Evolutionary conservation across 192 early-diverging fungal species (phyloP).

Genomic region (Cladochytrium replicatum): DNA sequence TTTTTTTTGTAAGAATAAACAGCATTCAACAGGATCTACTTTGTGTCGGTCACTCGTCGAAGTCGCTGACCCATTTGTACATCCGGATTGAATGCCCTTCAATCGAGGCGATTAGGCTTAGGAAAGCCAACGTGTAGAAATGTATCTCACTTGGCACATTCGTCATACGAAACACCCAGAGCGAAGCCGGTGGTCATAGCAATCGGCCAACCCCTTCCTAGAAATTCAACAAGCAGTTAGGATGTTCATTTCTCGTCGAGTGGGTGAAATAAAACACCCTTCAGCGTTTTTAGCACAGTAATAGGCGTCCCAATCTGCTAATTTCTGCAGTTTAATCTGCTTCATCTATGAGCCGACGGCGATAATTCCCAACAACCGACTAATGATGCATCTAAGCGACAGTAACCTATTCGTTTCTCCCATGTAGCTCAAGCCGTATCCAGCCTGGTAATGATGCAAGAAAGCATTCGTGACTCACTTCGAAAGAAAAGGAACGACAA

Average conservation of each 20-base stretch:
- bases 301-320: not conserved
- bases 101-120: too few relatives aligned
- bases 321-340: not conserved
- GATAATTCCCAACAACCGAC: too few relatives aligned
- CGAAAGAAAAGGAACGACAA: constrained; percentile 76
- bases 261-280: not conserved
- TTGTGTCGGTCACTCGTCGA: too few relatives aligned
- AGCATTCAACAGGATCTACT: too few relatives aligned
- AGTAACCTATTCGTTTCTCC: too few relatives aligned
- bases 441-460: too few relatives aligned
- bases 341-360: not conserved
- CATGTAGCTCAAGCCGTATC: too few relatives aligned
- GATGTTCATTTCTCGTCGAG: not conserved
- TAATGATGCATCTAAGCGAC: too few relatives aligned
- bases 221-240: not conserved
- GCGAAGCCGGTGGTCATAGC: constrained; percentile 73
- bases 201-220: constrained; percentile 78
- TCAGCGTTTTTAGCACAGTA: not conserved
- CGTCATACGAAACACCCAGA: constrained; percentile 69
- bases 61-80: constrained; percentile 1
- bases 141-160: constrained; percentile 39
- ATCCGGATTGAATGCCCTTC: constrained; percentile 2
- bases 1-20: too few relatives aligned
- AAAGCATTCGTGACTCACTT: constrained; percentile 41
- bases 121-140: too few relatives aligned